phyloP scores from a whole-genome alignment of 768 basidiomycete species.

The Rubroboletus satanas region DNA sequence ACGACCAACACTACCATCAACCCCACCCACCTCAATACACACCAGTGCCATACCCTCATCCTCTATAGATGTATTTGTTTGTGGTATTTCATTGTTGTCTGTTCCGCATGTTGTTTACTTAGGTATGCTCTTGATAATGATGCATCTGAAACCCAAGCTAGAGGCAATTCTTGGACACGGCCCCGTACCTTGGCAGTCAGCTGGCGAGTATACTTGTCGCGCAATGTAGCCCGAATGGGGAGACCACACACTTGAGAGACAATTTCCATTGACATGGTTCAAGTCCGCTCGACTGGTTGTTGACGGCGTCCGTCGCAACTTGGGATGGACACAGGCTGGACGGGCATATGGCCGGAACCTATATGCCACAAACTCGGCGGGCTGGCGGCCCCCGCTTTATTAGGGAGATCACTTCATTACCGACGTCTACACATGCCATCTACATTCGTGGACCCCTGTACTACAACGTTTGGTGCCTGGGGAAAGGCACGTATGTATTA shows the following conservation, averaged over 20 bases:
- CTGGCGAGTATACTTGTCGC: neutral
- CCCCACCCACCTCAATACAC: conserved; percentile 13
- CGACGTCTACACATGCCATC: no score
- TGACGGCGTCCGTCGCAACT: neutral
- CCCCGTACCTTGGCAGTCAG: neutral
- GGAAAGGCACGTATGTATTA: no score
- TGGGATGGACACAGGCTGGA: no score
- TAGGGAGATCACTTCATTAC: no score
- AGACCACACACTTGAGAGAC: neutral
- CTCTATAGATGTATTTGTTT: conserved; percentile 6
- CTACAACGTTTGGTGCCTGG: no score
- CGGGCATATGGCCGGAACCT: neutral
- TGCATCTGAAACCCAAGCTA: neutral
- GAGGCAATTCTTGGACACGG: neutral
- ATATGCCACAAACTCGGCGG: neutral
- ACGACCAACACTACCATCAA: conserved; percentile 7
- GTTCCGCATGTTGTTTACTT: neutral
- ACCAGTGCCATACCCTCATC: conserved; percentile 14
- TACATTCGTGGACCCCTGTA: no score
- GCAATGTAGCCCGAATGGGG: neutral
- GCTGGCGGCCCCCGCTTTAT: no score
- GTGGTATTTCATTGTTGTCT: neutral
- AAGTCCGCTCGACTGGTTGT: neutral
- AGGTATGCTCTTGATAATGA: neutral
- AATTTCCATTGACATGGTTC: neutral